Conservation (phyloP, 257 asterid genomes). For the Solanum peruvianum region DNA sequence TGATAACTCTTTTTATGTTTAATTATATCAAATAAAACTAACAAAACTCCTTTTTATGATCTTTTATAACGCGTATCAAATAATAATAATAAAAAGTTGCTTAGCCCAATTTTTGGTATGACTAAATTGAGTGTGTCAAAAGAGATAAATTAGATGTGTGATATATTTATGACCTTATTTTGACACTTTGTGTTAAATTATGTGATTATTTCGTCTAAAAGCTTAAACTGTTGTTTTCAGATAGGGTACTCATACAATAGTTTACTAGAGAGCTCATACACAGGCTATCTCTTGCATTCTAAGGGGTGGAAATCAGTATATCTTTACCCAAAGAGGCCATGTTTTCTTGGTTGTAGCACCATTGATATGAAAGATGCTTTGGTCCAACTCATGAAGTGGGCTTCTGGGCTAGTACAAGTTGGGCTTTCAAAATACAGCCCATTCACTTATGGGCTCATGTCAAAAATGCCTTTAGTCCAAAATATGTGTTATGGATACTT, state of each 20-base stretch:
- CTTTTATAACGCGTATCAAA: background rate
- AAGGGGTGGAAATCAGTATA: conserved; percentile 52
- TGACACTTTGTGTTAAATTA: background rate
- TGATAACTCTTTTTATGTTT: too few relatives aligned
- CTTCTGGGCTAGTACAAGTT: conserved; percentile 51
- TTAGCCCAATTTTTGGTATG: background rate
- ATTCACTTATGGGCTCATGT: conserved; percentile 31
- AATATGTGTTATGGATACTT: conserved; percentile 49
- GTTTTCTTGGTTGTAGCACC: conserved; percentile 52
- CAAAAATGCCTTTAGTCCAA: conserved; percentile 37
- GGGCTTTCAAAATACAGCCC: conserved; percentile 49
- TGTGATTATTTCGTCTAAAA: background rate
- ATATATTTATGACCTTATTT: background rate
- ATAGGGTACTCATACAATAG: conserved; percentile 65
- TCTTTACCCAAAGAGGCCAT: conserved; percentile 47
- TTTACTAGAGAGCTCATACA: conserved; percentile 60
- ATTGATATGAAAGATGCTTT: conserved; percentile 55
- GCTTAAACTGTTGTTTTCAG: conserved; percentile 4
- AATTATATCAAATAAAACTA: background rate
- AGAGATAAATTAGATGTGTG: background rate
- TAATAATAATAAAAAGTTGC: background rate
- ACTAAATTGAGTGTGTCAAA: background rate
- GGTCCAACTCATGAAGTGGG: conserved; percentile 59
- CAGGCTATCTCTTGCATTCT: conserved; percentile 41
- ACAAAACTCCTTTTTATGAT: background rate